Conservation (phyloP, 192 early-diverging fungal species). For the Backusella morwellensis region DNA sequence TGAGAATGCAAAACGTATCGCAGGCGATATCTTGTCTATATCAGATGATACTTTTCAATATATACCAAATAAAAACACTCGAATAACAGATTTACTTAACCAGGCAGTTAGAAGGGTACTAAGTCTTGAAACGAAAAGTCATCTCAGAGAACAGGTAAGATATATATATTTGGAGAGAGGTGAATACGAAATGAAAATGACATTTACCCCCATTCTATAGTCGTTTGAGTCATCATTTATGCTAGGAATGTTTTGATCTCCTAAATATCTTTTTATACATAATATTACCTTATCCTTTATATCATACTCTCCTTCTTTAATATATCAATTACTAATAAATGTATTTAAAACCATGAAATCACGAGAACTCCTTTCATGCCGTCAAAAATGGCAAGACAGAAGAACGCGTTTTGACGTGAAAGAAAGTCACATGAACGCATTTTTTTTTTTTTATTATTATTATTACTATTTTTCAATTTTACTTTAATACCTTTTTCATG, state of each 20-base stretch:
- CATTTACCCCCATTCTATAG: neutral
- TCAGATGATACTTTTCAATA: neutral
- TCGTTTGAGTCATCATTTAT: conserved; percentile 4
- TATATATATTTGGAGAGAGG: neutral
- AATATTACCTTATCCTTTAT: neutral
- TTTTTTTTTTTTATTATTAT: neutral
- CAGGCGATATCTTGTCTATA: neutral
- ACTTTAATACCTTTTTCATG: neutral
- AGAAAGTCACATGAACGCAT: neutral
- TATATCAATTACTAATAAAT: neutral
- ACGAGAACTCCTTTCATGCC: neutral
- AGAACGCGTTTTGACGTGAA: neutral
- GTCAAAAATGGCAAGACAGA: neutral
- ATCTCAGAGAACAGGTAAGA: neutral
- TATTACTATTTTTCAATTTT: neutral
- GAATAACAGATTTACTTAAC: neutral
- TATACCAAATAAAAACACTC: neutral
- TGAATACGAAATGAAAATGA: neutral
- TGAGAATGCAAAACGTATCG: conserved; percentile 5
- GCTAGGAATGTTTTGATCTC: neutral
- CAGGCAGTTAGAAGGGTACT: neutral
- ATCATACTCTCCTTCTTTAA: neutral
- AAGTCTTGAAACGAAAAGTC: neutral
- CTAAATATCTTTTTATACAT: neutral
- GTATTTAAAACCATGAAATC: neutral